Evolutionary conservation across 106 monocot species (phyloP).

Genomic region (Dioscorea dumetorum): DNA sequence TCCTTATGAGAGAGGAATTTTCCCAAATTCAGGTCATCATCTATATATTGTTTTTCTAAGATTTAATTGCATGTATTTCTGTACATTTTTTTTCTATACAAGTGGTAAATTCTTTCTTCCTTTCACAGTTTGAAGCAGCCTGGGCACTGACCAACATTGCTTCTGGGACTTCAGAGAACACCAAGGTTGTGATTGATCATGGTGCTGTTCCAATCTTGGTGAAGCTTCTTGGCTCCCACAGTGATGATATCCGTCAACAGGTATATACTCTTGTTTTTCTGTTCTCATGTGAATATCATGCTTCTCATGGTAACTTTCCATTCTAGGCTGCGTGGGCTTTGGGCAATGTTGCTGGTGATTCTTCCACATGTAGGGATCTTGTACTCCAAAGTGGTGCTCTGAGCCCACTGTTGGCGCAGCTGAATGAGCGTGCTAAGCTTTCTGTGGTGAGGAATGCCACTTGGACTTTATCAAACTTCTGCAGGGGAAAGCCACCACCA

Average conservation of each 20-base stretch:
- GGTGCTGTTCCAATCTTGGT: constrained; percentile 60
- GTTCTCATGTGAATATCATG: too few relatives aligned
- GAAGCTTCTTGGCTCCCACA: constrained; percentile 34
- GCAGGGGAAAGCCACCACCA: constrained; percentile 61
- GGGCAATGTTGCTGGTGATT: constrained; percentile 81
- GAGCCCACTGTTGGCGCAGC: constrained; percentile 34
- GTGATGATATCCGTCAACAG: neutral
- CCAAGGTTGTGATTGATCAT: constrained; percentile 53
- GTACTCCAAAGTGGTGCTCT: constrained; percentile 46
- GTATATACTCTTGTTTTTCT: neutral
- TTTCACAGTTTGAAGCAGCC: constrained; percentile 46
- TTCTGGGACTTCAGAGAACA: constrained; percentile 55
- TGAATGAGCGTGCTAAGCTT: constrained; percentile 61
- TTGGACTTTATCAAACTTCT: constrained; percentile 72
- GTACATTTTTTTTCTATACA: neutral
- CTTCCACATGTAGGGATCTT: constrained; percentile 51
- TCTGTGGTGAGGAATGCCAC: constrained; percentile 83
- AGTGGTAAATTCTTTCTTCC: neutral
- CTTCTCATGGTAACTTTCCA: too few relatives aligned
- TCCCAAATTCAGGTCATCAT: constrained; percentile 24
- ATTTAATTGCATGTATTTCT: neutral
- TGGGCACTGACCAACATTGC: constrained; percentile 62
- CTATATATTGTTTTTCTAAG: too few relatives aligned
- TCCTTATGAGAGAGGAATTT: constrained; percentile 25
- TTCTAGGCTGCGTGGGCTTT: constrained; percentile 50